Evolutionary conservation across 2,329 filamentous ascomycete genomes (phyloP), one percentile per base, ranked within the genome.

Genomic region (Leptographium galeiforme): DNA sequence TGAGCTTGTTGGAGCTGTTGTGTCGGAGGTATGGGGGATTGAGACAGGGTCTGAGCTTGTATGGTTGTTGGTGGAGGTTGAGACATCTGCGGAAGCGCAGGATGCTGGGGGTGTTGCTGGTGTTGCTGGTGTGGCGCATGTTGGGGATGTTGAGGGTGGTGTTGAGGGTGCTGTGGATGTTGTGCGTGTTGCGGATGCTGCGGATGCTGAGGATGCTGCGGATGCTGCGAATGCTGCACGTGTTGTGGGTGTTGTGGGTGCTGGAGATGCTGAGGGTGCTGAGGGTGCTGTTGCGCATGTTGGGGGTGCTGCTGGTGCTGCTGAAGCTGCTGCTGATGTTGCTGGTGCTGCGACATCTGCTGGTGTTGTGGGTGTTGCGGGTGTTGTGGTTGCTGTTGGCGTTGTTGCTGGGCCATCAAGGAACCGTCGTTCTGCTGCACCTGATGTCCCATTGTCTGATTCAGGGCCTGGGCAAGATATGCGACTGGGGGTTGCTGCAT

Each of bases 1-100:
- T 53, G 58, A 18, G 55, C 53, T n/a, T 48, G 61, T 56, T 68
- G 66, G 62, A 73, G 72, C 65, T 72, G 75, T 57, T 68, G 70
- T 56, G 68, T 67, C 45, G 67, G 70, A 30, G 69, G 62, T 18
- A 64, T 71, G 44, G 64, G 70, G 59, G 69, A 74, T 58, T 73
- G 70, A 43, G 54, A 72, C 64, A 57, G 68, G 67, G 58, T 73
- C 70, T 52, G 73, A 66, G 63, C 72, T 72, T 57, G 74, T 67
- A 54, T 72, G 56, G 39, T 72, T 68, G 60, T 68, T 38, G 61
- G 54, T 6, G 57, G 52, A 2, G 63, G 54, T n/a, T 58, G 62
- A 14, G 56, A 58, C 30, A 63, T 64, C 40, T 63, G 64, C 30
- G 63, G 59, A 8, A 59, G 52, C 25, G 55, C 11, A 13, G 13